Conservation (phyloP, 2,329 filamentous ascomycete species). For the Trichoderma gracile region DNA sequence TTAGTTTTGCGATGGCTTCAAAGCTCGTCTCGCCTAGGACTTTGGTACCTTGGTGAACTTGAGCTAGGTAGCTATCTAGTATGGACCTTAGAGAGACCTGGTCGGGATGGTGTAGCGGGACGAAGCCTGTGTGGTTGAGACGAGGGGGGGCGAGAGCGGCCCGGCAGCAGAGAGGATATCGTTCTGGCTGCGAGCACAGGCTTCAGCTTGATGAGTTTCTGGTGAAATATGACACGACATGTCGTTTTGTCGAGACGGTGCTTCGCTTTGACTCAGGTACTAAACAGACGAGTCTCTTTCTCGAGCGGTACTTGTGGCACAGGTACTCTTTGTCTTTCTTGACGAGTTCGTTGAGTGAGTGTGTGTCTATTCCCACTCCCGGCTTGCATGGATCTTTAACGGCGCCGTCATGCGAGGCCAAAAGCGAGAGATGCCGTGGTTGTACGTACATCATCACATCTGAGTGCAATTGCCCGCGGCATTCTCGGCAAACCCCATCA, state of each 20-base stretch:
- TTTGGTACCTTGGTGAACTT: background rate
- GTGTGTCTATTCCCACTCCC: background rate
- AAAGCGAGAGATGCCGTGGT: background rate
- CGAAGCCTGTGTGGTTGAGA: conserved; percentile 9
- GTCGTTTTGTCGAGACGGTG: background rate
- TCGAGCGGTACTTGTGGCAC: conserved; percentile 14
- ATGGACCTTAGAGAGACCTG: no score
- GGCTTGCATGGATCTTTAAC: conserved; percentile 8
- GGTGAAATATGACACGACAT: background rate
- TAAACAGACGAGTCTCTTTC: no score
- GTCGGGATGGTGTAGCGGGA: conserved; percentile 7
- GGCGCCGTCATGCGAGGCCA: conserved; percentile 17
- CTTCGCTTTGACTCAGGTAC: no score
- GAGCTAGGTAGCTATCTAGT: no score
- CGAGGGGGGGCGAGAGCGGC: no score
- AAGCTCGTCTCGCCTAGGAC: no score
- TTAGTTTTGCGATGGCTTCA: conserved; percentile 12
- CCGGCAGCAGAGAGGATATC: background rate
- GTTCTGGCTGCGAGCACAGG: background rate
- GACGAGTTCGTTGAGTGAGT: no score
- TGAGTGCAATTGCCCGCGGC: conserved; percentile 13
- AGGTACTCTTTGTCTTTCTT: conserved; percentile 6
- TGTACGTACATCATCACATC: background rate
- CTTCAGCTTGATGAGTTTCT: background rate
- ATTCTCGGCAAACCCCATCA: conserved; percentile 24